Base-by-base conservation (phyloP, 306 rosid species). In the Quercus gilva region DNA sequence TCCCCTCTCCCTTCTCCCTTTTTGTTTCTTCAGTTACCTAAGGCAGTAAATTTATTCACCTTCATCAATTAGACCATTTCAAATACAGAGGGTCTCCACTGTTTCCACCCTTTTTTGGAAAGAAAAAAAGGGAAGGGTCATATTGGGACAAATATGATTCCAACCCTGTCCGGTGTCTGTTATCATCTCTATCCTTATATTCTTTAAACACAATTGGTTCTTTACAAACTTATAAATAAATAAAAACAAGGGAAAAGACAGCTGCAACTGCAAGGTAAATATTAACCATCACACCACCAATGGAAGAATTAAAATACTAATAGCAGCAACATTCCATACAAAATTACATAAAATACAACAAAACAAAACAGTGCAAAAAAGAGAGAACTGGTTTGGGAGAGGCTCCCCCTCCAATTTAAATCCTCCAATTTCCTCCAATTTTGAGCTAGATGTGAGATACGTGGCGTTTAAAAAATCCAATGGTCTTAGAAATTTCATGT, bases 301-400 rank as follows among this genome's bases (percentile, higher is more conserved):
- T 26, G 28, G 37, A 15, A 15, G 23, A 6, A 17, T 28, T 31
- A 29, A 9, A 29, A 64, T 64, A 64, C 17, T 29, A 64, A 9
- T 41, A 64, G 18, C 4, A 3, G 10, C n/a, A 18, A 31, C 43
- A 31, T 70, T 81, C 69, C 17, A 17, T 33, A 72, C 43, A 63
- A 59, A 58, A 67, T 74, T 70, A 18, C 52, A 63, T 20, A 71
- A 72, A n/a, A 52, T 21, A 61, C 20, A 61, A 75, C 8, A 64
- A 19, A 78, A 79, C 10, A 61, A 41, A 53, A n/a, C 55, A 71
- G 56, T 55, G 69, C 49, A 56, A 85, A 23, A 15, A 45, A 64
- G 69, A 73, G 45, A 71, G 85, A 23, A 68, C 81, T 41, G 45
- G 11, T 8, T 41, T 41, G 12, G 45, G 45, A 41, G 45, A 41